phyloP scores from a whole-genome alignment of 495 filamentous ascomycete species.

The Xylaria intraflava region DNA sequence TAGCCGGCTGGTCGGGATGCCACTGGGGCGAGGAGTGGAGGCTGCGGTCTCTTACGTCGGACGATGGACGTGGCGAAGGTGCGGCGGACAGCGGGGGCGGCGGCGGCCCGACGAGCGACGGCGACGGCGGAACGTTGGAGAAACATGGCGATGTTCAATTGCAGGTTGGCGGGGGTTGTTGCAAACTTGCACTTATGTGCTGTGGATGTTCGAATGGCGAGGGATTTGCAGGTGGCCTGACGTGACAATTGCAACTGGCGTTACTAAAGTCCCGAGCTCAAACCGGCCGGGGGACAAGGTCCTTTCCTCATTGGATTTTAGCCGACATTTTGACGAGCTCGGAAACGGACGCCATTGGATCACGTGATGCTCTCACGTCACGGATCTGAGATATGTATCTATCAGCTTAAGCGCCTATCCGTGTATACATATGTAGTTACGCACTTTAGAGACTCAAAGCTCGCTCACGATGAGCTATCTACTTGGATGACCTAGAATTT shows the following conservation, averaged over 20 bases:
- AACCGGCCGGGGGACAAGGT: constrained; percentile 15
- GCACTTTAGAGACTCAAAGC: background rate
- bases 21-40: constrained; percentile 16
- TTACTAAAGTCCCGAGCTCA: constrained; percentile 15
- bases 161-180: background rate
- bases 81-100: constrained; percentile 52
- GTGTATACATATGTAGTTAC: background rate
- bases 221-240: constrained; percentile 29
- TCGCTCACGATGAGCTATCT: too few relatives aligned
- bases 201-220: constrained; percentile 9
- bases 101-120: constrained; percentile 62
- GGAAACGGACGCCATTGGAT: background rate
- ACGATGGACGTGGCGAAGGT: constrained; percentile 51
- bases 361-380: background rate
- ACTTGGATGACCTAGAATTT: too few relatives aligned
- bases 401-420: background rate
- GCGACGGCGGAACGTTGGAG: constrained; percentile 72
- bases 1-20: background rate
- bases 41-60: constrained; percentile 47
- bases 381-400: background rate
- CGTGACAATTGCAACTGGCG: constrained; percentile 17
- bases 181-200: background rate
- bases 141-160: constrained; percentile 56
- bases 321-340: constrained; percentile 7
- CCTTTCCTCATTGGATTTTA: constrained; percentile 14